Evolutionary conservation across 1,284 basidiomycete genomes (phyloP).

Genomic region (Anthracocystis panici-leucophaei): DNA sequence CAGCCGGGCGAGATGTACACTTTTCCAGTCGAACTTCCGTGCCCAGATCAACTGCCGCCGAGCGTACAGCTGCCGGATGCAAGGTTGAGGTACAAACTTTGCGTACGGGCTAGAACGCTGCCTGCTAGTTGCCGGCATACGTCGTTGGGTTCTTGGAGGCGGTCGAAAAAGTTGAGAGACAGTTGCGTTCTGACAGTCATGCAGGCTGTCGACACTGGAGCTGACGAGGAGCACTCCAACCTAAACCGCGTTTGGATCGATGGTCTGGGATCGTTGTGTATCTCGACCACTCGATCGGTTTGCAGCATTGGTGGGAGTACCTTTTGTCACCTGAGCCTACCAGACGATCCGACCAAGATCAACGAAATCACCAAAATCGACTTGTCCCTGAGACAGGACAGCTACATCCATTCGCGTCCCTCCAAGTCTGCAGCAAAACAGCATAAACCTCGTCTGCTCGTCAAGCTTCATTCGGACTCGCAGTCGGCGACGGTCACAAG

Average conservation of each 20-base stretch:
- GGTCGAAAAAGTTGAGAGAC: background rate
- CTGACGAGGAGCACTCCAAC: background rate
- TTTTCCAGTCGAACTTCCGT: slow-evolving; percentile 12
- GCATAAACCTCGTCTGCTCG: background rate
- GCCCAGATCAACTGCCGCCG: slow-evolving; percentile 8
- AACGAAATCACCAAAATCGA: background rate
- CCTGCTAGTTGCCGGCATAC: background rate
- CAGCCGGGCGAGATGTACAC: slow-evolving; percentile 1
- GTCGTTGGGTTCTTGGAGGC: slow-evolving; percentile 1
- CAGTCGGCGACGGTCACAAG: too few relatives aligned
- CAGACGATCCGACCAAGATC: background rate
- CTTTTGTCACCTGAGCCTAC: background rate
- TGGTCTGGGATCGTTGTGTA: slow-evolving; percentile 9
- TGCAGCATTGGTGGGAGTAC: slow-evolving; percentile 13
- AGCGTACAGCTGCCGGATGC: slow-evolving; percentile 23
- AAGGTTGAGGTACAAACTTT: slow-evolving; percentile 15
- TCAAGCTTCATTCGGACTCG: background rate
- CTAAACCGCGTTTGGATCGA: slow-evolving; percentile 12
- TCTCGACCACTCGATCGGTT: slow-evolving; percentile 7
- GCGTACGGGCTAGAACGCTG: slow-evolving; percentile 9
- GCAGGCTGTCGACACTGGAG: background rate
- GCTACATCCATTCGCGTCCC: slow-evolving; percentile 1
- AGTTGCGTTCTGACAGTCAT: slow-evolving; percentile 4
- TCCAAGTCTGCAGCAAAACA: background rate
- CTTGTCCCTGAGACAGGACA: slow-evolving; percentile 9